Percentiles rank a stretch among this genome's conserved stretches.
Evolutionary conservation across 2,329 filamentous ascomycete genomes (phyloP).

Genomic region (Alternaria viburni): DNA sequence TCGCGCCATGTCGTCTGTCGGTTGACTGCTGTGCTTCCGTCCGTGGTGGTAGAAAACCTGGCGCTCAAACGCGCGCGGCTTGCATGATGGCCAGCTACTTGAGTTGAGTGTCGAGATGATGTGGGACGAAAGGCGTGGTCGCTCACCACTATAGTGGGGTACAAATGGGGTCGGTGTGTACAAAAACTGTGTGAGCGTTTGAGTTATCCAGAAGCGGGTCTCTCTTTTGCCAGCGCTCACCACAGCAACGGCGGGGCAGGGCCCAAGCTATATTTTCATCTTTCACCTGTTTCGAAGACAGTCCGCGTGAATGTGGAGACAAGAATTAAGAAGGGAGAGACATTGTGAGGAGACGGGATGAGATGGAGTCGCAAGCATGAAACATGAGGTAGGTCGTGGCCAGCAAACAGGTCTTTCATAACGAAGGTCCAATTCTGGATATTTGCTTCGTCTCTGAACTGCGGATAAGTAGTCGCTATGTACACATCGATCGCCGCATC

Average conservation of each 20-base stretch:
- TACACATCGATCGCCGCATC: background rate
- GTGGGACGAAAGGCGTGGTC: background rate
- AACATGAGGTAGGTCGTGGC: background rate
- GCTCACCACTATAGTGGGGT: background rate
- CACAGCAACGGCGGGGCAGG: background rate
- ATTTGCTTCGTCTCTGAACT: background rate
- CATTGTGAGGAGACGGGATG: background rate
- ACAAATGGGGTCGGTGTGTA: background rate
- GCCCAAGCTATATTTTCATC: background rate
- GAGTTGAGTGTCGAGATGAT: background rate
- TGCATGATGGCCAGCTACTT: background rate
- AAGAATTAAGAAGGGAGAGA: background rate
- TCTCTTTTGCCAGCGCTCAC: background rate
- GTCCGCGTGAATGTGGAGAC: background rate
- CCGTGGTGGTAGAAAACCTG: background rate
- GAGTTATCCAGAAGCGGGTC: background rate
- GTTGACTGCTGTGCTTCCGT: background rate
- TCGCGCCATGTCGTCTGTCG: background rate
- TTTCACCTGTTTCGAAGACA: background rate
- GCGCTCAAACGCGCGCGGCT: background rate
- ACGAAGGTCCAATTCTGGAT: background rate
- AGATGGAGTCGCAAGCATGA: background rate
- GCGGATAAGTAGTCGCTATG: conserved; percentile 1
- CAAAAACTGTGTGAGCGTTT: background rate
- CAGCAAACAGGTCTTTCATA: background rate